A percentile compares a stretch with the other conserved stretches of the same genome.
Conservation (phyloP, 805 yeast genomes). For the Candida alai region DNA sequence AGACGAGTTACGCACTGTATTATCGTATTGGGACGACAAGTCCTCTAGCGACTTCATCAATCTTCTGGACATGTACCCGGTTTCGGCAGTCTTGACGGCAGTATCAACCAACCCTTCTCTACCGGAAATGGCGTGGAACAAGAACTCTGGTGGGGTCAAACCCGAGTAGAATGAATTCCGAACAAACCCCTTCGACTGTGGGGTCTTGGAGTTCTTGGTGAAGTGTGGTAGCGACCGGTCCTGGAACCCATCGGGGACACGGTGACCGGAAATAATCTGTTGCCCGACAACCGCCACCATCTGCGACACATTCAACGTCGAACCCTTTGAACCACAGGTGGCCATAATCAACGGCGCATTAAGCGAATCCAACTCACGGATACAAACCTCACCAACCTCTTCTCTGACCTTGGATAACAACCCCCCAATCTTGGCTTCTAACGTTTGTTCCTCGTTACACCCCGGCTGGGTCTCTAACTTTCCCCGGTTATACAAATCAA, state of each 20-base stretch:
- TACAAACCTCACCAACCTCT: slow-evolving; percentile 98
- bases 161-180: slow-evolving; percentile 94
- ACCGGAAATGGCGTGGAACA: slow-evolving; percentile 98
- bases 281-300: slow-evolving; percentile 99
- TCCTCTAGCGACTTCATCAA: slow-evolving; percentile 97
- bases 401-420: slow-evolving; percentile 94
- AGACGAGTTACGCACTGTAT: slow-evolving; percentile 90
- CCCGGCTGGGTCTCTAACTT: slow-evolving; percentile 98
- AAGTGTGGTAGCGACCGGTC: slow-evolving; percentile 98
- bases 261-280: slow-evolving; percentile 96
- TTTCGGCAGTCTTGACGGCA: slow-evolving; percentile 98
- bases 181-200: slow-evolving; percentile 97
- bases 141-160: slow-evolving; percentile 90
- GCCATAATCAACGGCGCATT: slow-evolving; percentile 99
- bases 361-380: slow-evolving; percentile 79
- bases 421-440: slow-evolving; percentile 97
- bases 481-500: slow-evolving; percentile 73
- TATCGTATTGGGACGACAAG: slow-evolving; percentile 87
- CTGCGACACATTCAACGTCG: slow-evolving; percentile 95
- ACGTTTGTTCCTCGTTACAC: slow-evolving; percentile 96
- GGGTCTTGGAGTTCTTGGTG: slow-evolving; percentile 91
- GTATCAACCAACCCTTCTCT: slow-evolving; percentile 99
- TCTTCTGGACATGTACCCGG: slow-evolving; percentile 98
- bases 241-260: slow-evolving; percentile 99
- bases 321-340: slow-evolving; percentile 98